phyloP scores from a whole-genome alignment of 2,329 filamentous ascomycete genomes.

The Waltergamsia citrina region DNA sequence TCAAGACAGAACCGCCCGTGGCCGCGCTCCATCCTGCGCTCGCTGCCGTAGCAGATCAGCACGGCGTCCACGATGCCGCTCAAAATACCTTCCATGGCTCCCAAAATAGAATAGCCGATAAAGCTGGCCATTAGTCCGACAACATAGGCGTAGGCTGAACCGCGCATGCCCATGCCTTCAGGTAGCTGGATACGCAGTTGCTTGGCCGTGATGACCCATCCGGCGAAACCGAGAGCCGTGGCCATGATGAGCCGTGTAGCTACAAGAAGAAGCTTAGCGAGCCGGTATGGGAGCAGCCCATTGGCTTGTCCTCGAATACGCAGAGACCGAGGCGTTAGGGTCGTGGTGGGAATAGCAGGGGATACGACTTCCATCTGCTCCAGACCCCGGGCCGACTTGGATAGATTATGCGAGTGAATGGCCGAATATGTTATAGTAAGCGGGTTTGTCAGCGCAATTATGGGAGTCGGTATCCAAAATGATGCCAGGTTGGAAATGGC shows the following conservation, averaged over 20 bases:
- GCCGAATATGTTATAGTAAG: conserved; percentile 87
- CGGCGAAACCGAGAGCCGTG: conserved; percentile 79
- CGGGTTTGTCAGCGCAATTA: conserved; percentile 81
- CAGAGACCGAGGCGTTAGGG: conserved; percentile 48
- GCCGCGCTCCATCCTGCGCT: conserved; percentile 59
- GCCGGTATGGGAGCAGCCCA: conserved; percentile 73
- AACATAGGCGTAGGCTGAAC: conserved; percentile 89
- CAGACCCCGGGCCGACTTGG: conserved; percentile 67
- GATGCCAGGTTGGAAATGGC: conserved; percentile 67
- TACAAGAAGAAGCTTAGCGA: conserved; percentile 85
- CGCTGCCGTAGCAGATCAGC: conserved; percentile 90
- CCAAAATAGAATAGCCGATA: conserved; percentile 89
- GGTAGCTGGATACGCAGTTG: conserved; percentile 55
- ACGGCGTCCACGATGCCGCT: conserved; percentile 82
- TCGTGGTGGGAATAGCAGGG: conserved; percentile 64
- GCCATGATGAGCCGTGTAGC: conserved; percentile 89
- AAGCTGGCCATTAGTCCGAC: conserved; percentile 87
- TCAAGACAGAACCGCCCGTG: conserved; percentile 81
- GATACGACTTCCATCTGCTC: conserved; percentile 76
- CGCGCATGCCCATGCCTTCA: conserved; percentile 48
- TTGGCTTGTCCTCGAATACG: conserved; percentile 29
- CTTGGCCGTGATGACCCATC: conserved; percentile 91
- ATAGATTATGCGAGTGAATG: conserved; percentile 81
- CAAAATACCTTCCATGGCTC: conserved; percentile 81
- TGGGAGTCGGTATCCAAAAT: conserved; percentile 74